Conservation (phyloP, 2,329 filamentous ascomycete genomes). For the Clonostachys solani region DNA sequence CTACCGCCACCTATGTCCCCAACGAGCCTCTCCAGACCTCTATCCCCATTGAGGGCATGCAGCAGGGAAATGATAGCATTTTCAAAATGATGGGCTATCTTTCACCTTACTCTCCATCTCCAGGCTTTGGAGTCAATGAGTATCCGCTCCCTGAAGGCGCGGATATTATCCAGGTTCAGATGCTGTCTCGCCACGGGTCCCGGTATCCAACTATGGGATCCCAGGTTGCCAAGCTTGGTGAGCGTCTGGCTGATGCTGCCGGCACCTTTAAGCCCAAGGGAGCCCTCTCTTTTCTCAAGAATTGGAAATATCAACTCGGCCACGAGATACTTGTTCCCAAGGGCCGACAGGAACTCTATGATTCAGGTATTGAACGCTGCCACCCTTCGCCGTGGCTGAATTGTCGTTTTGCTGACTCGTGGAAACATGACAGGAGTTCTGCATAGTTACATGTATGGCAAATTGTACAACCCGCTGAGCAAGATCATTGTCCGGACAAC, state of each 20-base stretch:
- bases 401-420: neutral
- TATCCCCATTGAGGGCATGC: slow-evolving; percentile 59
- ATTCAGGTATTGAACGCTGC: slow-evolving; percentile 39
- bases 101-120: slow-evolving; percentile 65
- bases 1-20: slow-evolving; percentile 60
- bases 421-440: slow-evolving; percentile 43
- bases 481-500: slow-evolving; percentile 73
- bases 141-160: slow-evolving; percentile 62
- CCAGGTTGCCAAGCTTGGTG: slow-evolving; percentile 49
- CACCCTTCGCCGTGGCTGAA: neutral
- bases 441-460: slow-evolving; percentile 69
- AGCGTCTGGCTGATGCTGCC: slow-evolving; percentile 50
- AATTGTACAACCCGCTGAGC: slow-evolving; percentile 65
- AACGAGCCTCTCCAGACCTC: slow-evolving; percentile 69
- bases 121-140: slow-evolving; percentile 72
- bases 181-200: slow-evolving; percentile 70
- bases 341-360: slow-evolving; percentile 69
- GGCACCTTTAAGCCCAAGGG: slow-evolving; percentile 53
- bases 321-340: slow-evolving; percentile 68
- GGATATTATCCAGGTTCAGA: slow-evolving; percentile 65
- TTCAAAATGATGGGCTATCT: slow-evolving; percentile 66
- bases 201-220: slow-evolving; percentile 65
- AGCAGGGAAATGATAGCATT: slow-evolving; percentile 56
- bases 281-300: slow-evolving; percentile 59
- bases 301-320: slow-evolving; percentile 67